These are phyloP conservation scores for Poteriospumella lacustris DNA, from an alignment of 108 stramenopile genomes.

Conservation along the genomic window DNA sequence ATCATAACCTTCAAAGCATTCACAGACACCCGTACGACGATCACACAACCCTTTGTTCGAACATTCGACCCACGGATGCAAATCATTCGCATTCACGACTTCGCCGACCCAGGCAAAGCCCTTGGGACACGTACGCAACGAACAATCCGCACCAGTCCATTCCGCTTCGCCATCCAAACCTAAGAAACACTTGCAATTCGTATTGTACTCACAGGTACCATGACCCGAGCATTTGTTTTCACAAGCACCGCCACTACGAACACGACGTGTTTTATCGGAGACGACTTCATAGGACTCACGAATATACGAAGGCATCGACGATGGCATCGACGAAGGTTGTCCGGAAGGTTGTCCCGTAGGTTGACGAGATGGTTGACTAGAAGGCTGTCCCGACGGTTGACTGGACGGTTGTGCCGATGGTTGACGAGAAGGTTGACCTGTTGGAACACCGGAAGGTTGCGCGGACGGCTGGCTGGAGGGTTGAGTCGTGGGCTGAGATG, in stretches of 20 bases:
- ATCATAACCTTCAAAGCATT: constrained; percentile 71
- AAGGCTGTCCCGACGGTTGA: constrained; percentile 18
- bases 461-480: too few relatives aligned
- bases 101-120: too few relatives aligned
- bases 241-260: not conserved
- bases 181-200: constrained; percentile 69
- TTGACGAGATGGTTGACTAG: constrained; percentile 9
- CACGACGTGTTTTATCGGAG: not conserved
- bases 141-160: constrained; percentile 75
- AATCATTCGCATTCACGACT: too few relatives aligned
- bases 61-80: constrained; percentile 67
- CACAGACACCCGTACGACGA: constrained; percentile 60
- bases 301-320: constrained; percentile 15
- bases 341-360: constrained; percentile 14
- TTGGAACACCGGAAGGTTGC: too few relatives aligned
- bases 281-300: constrained; percentile 1
- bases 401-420: too few relatives aligned
- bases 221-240: constrained; percentile 56
- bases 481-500: too few relatives aligned
- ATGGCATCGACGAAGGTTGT: constrained; percentile 18
- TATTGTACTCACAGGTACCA: constrained; percentile 56
- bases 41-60: constrained; percentile 73
- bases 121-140: constrained; percentile 59
- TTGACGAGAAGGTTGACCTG: too few relatives aligned
- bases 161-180: constrained; percentile 48